Percentiles rank a stretch among this genome's conserved stretches.
Evolutionary conservation across 495 filamentous ascomycete species (phyloP).

Genomic region (Aspergillus hancockii): DNA sequence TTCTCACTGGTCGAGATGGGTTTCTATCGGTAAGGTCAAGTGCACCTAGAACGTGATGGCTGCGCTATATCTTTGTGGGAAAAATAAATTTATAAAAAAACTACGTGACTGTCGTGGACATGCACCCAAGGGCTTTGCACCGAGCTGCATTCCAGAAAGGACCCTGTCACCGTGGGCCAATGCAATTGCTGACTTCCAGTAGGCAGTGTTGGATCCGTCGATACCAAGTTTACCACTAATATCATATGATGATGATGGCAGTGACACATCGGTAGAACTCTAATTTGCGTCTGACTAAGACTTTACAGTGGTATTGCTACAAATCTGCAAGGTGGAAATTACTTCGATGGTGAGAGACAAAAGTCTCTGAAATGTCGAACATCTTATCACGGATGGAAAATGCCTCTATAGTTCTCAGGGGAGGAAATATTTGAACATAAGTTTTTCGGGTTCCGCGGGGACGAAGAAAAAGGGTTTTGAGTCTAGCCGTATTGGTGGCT

Average conservation of each 20-base stretch:
- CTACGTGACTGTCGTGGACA: not conserved
- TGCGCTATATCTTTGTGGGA: not conserved
- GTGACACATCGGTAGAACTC: not conserved
- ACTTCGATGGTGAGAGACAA: too few relatives aligned
- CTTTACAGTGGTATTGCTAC: too few relatives aligned
- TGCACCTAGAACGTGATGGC: not conserved
- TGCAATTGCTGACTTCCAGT: not conserved
- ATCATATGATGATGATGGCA: slow-evolving; percentile 1
- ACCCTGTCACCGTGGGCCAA: not conserved
- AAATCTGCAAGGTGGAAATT: too few relatives aligned
- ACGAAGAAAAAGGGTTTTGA: slow-evolving; percentile 1
- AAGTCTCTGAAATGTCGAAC: not conserved
- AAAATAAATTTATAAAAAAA: too few relatives aligned
- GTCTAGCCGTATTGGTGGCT: slow-evolving; percentile 8
- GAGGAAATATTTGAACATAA: too few relatives aligned
- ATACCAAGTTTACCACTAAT: not conserved
- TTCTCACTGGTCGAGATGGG: not conserved
- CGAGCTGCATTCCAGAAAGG: not conserved
- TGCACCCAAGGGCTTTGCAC: too few relatives aligned
- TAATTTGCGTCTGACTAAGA: not conserved
- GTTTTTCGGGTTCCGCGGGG: slow-evolving; percentile 6
- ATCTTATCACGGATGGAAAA: not conserved
- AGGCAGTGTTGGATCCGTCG: slow-evolving; percentile 3
- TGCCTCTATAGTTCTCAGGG: not conserved
- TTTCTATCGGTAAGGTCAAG: not conserved